phyloP scores from a whole-genome alignment of 495 filamentous ascomycete genomes.

The Neurospora sp. region DNA sequence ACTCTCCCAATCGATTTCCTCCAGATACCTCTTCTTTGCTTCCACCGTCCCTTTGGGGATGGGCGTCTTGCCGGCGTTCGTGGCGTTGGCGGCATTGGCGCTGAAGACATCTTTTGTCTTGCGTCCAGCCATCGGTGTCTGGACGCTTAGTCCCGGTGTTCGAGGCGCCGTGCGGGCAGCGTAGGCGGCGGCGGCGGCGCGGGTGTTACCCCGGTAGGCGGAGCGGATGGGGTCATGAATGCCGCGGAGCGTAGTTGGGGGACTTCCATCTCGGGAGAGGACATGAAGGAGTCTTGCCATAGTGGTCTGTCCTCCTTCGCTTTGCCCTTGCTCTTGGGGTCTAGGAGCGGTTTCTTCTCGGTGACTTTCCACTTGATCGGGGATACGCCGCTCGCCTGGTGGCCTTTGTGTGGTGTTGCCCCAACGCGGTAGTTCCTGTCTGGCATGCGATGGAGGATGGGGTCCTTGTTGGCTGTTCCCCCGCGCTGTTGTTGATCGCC shows the following conservation, averaged over 20 bases:
- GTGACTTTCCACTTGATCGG: constrained; percentile 29
- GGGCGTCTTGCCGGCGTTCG: background rate
- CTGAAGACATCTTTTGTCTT: constrained; percentile 37
- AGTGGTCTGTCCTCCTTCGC: constrained; percentile 26
- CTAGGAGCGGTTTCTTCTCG: constrained; percentile 5
- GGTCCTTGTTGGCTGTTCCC: constrained; percentile 40
- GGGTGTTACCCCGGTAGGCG: constrained; percentile 13
- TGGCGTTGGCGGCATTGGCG: background rate
- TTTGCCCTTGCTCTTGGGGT: constrained; percentile 17
- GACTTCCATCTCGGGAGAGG: constrained; percentile 65
- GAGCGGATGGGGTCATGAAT: constrained; percentile 62
- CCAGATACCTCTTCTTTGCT: constrained; percentile 28
- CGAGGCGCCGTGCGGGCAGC: constrained; percentile 27
- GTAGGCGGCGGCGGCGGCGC: background rate
- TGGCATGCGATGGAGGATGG: constrained; percentile 74
- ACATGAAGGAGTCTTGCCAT: constrained; percentile 54
- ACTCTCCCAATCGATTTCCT: constrained; percentile 56
- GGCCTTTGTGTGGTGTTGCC: constrained; percentile 66
- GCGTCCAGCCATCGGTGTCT: constrained; percentile 47
- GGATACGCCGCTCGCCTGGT: constrained; percentile 14
- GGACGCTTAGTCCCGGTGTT: constrained; percentile 70
- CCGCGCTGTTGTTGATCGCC: constrained; percentile 6
- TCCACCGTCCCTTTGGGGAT: constrained; percentile 3
- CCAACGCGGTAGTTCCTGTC: constrained; percentile 91
- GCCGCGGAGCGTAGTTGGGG: constrained; percentile 77